These are phyloP conservation scores for Nectriaceae sp. DNA, from an alignment of 2,329 filamentous ascomycete species.

Conservation along the genomic window DNA sequence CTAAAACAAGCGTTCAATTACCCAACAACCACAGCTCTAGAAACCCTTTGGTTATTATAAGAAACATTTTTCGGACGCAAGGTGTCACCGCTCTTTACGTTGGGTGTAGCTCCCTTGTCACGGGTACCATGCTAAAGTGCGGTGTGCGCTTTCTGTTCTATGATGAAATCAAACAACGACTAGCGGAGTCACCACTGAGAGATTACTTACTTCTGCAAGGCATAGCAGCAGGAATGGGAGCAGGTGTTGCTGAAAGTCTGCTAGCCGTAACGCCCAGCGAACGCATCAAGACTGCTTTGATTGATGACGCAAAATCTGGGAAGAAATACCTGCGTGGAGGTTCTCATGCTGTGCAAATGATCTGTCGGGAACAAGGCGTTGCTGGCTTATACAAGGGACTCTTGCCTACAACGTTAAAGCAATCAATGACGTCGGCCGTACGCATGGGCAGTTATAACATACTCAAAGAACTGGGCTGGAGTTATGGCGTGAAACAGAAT, in stretches of 20 bases:
- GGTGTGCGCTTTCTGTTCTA: constrained; percentile 67
- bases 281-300: constrained; percentile 66
- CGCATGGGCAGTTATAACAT: constrained; percentile 52
- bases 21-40: constrained; percentile 35
- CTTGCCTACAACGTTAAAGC: constrained; percentile 48
- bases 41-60: constrained; percentile 57
- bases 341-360: constrained; percentile 32
- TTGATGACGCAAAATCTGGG: constrained; percentile 37
- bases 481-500: constrained; percentile 19
- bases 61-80: background rate
- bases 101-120: background rate
- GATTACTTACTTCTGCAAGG: constrained; percentile 58
- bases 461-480: constrained; percentile 37
- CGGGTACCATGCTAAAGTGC: constrained; percentile 63
- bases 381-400: constrained; percentile 47
- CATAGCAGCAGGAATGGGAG: constrained; percentile 64
- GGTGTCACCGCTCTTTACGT: background rate
- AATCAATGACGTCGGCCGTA: constrained; percentile 48
- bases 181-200: constrained; percentile 59
- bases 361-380: constrained; percentile 42
- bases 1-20: constrained; percentile 66
- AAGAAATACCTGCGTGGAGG: constrained; percentile 31
- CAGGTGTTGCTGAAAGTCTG: constrained; percentile 61
- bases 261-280: constrained; percentile 70
- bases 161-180: constrained; percentile 61